phyloP scores from a whole-genome alignment of 225 moss, liverwort and hornwort species.

The Polytrichum commune region DNA sequence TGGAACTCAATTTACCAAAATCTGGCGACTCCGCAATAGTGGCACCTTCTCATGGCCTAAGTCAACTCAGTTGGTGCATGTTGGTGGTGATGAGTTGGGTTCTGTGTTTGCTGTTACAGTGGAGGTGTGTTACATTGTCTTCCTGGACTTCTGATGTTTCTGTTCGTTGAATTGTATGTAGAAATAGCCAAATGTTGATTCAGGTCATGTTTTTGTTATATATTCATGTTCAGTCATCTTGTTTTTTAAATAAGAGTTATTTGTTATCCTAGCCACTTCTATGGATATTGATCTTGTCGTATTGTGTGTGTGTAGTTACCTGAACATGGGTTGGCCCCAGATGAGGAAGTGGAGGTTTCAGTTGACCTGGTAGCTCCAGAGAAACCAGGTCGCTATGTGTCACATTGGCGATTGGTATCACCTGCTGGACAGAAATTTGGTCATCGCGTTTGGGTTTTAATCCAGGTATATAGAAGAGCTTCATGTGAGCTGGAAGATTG shows the following conservation, averaged over 20 bases:
- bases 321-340: slow-evolving; percentile 37
- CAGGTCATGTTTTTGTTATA: no score
- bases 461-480: slow-evolving; percentile 24
- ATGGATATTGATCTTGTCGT: no score
- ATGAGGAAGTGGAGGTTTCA: slow-evolving; percentile 45
- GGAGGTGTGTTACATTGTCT: slow-evolving; percentile 30
- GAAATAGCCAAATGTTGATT: no score
- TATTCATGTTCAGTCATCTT: no score
- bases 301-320: slow-evolving; percentile 28
- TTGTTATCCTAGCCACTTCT: no score
- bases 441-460: slow-evolving; percentile 63
- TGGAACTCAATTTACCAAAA: slow-evolving; percentile 71
- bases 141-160: not conserved
- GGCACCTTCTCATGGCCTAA: slow-evolving; percentile 73
- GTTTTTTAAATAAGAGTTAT: no score
- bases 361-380: slow-evolving; percentile 52
- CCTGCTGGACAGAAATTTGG: slow-evolving; percentile 60
- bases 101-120: slow-evolving; percentile 30
- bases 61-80: slow-evolving; percentile 67
- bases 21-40: slow-evolving; percentile 93
- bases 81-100: slow-evolving; percentile 86
- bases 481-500: no score
- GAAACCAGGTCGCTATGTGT: slow-evolving; percentile 58
- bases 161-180: no score
- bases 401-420: slow-evolving; percentile 59